Evolutionary conservation across 352 stramenopile genomes (phyloP).

Genomic region (Peronosclerospora sorghi): DNA sequence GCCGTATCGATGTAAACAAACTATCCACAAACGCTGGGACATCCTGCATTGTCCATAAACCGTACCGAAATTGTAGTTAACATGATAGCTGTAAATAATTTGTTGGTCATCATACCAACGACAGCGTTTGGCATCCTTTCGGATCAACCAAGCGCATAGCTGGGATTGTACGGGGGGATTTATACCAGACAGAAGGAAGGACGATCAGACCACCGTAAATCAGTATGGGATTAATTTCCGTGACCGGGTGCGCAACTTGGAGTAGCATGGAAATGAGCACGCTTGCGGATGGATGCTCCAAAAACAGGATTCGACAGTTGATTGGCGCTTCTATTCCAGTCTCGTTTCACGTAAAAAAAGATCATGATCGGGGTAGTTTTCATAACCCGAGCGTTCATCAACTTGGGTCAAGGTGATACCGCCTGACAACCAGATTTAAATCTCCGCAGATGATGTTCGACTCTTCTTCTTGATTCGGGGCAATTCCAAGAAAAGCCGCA

Average conservation of each 20-base stretch:
- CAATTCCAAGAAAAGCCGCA: too few species aligned
- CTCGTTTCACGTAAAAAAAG: too few species aligned
- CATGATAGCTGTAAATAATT: conserved; percentile 7
- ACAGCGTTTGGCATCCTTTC: background rate
- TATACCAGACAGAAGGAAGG: conserved; percentile 7
- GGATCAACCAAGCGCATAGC: conserved; percentile 5
- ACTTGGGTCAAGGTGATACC: too few species aligned
- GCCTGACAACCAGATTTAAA: too few species aligned
- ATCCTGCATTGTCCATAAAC: background rate
- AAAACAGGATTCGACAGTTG: too few species aligned
- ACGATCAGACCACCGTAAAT: conserved; percentile 10
- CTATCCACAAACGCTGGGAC: background rate
- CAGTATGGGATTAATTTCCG: conserved; percentile 27
- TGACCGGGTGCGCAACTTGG: conserved; percentile 29
- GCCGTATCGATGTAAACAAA: conserved; percentile 3
- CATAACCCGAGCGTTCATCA: too few species aligned
- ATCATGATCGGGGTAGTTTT: too few species aligned
- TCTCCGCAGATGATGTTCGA: too few species aligned
- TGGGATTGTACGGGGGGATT: conserved; percentile 6
- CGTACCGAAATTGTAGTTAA: conserved; percentile 4
- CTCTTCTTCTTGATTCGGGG: too few species aligned
- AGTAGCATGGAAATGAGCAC: conserved; percentile 23
- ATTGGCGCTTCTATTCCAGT: too few species aligned
- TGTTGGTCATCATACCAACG: conserved; percentile 2
- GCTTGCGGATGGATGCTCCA: conserved; percentile 15